Percentiles rank a stretch among this genome's conserved stretches.
phyloP scores from a whole-genome alignment of 805 yeast species.

The Wickerhamiella bombiphila region DNA sequence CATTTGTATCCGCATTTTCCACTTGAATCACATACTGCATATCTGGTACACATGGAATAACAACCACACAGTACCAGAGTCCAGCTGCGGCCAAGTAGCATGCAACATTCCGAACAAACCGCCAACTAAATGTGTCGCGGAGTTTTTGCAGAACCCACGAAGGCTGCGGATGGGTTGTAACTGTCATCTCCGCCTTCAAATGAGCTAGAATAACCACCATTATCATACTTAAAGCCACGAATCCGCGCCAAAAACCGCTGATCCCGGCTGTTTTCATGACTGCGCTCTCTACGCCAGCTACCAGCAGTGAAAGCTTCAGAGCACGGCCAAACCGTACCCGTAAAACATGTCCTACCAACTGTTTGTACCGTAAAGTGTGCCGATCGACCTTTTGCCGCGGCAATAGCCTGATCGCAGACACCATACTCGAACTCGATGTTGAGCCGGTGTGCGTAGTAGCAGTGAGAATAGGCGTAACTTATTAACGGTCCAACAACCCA shows the following conservation, averaged over 20 bases:
- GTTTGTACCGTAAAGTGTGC: conserved; percentile 8
- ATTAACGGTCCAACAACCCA: too few species aligned
- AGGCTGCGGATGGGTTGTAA: neutral
- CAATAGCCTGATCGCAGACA: conserved; percentile 14
- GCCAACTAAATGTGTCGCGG: neutral
- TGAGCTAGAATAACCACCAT: neutral
- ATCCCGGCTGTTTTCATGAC: neutral
- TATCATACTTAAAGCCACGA: neutral
- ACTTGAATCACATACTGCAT: neutral
- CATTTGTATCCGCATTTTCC: neutral
- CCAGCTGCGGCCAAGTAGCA: neutral
- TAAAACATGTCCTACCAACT: conserved; percentile 7
- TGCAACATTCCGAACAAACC: neutral
- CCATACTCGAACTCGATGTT: too few species aligned
- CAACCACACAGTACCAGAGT: neutral
- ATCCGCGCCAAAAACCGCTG: neutral
- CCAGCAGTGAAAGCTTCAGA: neutral
- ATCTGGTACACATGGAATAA: neutral
- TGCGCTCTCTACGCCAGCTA: neutral
- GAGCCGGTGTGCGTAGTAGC: too few species aligned
- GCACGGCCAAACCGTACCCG: conserved; percentile 4
- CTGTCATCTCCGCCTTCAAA: neutral
- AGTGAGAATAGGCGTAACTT: too few species aligned
- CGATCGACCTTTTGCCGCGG: conserved; percentile 12
- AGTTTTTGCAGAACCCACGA: neutral